Evolutionary conservation across 139 green algal genomes (phyloP), one percentile per base, ranked within the genome.

Genomic region (Coelastrella sp.): DNA sequence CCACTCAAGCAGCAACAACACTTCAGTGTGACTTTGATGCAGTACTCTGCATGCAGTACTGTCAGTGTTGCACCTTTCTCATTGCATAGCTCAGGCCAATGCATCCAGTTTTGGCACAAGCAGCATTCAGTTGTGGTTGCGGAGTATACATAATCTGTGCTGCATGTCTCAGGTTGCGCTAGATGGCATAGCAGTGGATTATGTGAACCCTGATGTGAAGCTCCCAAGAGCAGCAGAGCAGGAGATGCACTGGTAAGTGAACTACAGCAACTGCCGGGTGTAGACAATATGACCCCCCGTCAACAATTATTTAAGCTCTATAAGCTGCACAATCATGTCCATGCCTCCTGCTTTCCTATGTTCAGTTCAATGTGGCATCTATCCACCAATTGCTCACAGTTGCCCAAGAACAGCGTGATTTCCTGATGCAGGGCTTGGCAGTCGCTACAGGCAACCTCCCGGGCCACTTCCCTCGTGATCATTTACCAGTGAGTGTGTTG

Each of bases 201-300:
- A 81, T 50, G 25, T 87, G 4, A 76, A 90, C 6, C 80, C 87
- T 2, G 83, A 83, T 19, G 35, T 90, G 0, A 83, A 83, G 27
- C 79, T 95, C 67, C 81, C 89, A 23, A 23, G 43, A 3, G 84
- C 76, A 13, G 73, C 89, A 45, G 23, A 62, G 34, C 51, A 87
- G 9, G 93, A 96, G 86, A 60, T 96, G 43, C 50, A 77, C n/a
- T 95, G 89, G 92, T 93, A 73, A 43, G 62, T 6, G 57, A 23
- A 19, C 8, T 76, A 35, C 40, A 48, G 59, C 43, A 81, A 21
- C 30, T 64, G 53, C 13, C 48, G 13, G 13, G 48, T 11, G 2
- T n/a, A n/a, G n/a, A n/a, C n/a, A n/a, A n/a, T n/a, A n/a, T n/a
- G n/a, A n/a, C n/a, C n/a, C n/a, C n/a, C n/a, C n/a, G n/a, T n/a